These are phyloP conservation scores for Madurella mycetomatis DNA, from an alignment of 2,329 filamentous ascomycete genomes.

Conservation along the genomic window DNA sequence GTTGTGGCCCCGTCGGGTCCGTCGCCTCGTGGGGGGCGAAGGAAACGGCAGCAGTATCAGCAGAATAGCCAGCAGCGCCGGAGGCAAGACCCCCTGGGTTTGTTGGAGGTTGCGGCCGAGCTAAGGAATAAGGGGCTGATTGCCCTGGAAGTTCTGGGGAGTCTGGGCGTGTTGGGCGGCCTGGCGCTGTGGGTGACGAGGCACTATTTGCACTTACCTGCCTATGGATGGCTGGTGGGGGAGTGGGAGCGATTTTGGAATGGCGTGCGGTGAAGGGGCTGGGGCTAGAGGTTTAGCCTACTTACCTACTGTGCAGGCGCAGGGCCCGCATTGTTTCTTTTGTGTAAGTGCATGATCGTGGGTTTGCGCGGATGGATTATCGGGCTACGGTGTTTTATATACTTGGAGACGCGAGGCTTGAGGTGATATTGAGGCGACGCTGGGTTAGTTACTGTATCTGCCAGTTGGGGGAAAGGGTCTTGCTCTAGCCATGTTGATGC, in stretches of 20 bases:
- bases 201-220: slow-evolving; percentile 28
- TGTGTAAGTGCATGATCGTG: too few relatives aligned
- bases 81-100: slow-evolving; percentile 69
- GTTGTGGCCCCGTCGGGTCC: neutral
- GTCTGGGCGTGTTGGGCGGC: slow-evolving; percentile 69
- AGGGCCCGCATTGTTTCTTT: too few relatives aligned
- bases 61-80: slow-evolving; percentile 26
- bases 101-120: slow-evolving; percentile 65
- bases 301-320: too few relatives aligned
- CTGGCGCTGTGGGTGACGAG: slow-evolving; percentile 57
- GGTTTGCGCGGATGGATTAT: too few relatives aligned
- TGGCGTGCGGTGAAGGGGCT: neutral
- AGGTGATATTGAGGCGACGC: too few relatives aligned
- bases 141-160: slow-evolving; percentile 68
- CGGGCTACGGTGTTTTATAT: too few relatives aligned
- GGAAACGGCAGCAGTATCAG: neutral
- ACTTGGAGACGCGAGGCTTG: too few relatives aligned
- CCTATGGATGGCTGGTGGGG: slow-evolving; percentile 26
- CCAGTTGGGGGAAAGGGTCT: too few relatives aligned
- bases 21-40: neutral
- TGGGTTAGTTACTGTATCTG: too few relatives aligned
- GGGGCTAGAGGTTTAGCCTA: too few relatives aligned
- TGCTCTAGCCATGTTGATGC: too few relatives aligned
- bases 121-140: slow-evolving; percentile 62
- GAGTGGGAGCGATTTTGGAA: slow-evolving; percentile 31